Conservation (phyloP, 805 yeast species). For the Yamadazyma takamatsuzukensis region DNA sequence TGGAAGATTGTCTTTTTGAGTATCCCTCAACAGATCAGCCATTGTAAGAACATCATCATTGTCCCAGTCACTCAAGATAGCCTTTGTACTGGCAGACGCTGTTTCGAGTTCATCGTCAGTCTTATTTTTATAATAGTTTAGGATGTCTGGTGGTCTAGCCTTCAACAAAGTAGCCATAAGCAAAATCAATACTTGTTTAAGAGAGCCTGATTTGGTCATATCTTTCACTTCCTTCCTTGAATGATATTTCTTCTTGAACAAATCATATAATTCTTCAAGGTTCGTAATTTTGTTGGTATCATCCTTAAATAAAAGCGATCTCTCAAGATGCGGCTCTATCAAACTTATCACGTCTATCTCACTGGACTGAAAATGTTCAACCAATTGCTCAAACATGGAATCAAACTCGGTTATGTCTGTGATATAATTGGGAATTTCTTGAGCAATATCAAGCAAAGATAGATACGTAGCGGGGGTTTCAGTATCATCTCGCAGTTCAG, state of each 20-base stretch:
- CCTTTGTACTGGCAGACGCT: conserved; percentile 9
- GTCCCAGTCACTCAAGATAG: conserved; percentile 16
- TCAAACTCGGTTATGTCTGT: conserved; percentile 31
- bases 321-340: conserved; percentile 1
- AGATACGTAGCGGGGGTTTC: conserved; percentile 1
- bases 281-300: conserved; percentile 1
- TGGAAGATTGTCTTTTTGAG: conserved; percentile 4
- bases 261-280: conserved; percentile 1
- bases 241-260: conserved; percentile 3
- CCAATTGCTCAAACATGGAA: conserved; percentile 35
- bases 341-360: conserved; percentile 10
- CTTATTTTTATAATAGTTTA: background rate
- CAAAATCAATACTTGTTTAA: conserved; percentile 9
- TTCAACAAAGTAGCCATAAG: conserved; percentile 13
- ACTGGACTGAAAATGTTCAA: conserved; percentile 20
- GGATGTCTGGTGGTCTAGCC: conserved; percentile 5
- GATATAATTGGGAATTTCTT: conserved; percentile 19
- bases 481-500: conserved; percentile 1
- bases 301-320: conserved; percentile 3
- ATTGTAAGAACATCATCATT: conserved; percentile 5
- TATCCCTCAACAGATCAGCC: conserved; percentile 4
- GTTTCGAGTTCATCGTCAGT: conserved; percentile 4
- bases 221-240: conserved; percentile 3
- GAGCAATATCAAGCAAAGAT: conserved; percentile 20
- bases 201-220: conserved; percentile 1